Base-by-base conservation (phyloP, 1,139 yeast species). In the Magnusiomyces ingens region DNA sequence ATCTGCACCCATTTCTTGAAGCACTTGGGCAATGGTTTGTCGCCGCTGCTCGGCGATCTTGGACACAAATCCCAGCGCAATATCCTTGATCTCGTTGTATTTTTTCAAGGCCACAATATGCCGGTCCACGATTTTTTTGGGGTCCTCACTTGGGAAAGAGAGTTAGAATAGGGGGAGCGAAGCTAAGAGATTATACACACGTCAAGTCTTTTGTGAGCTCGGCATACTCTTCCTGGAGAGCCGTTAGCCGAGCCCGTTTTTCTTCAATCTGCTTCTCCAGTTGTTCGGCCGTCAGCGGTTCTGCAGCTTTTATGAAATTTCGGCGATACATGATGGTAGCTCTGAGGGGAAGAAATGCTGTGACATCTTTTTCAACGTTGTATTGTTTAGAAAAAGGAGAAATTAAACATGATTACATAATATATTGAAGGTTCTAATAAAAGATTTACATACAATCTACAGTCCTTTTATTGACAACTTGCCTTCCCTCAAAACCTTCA, bases 1-100 rank as follows among this genome's bases (percentile, higher is more conserved):
- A 13, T 50, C 49, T 17, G 51, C 53, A 1, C 49, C 51, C 57
- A 54, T 54, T 43, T 54, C 57, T 4, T 47, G 40, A 54, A 54
- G 46, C 10, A 54, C 51, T 22, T 52, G 48, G 11, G 48, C 29
- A 35, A 54, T 54, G 6, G 57, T 54, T n/a, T 49, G 40, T 17
- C 52, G 48, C n/a, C 53, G 21, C 22, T 49, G 52, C 17, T 54
- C 55, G 2, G 57, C 54, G 35, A 54, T 54, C 37, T 54, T 54
- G 19, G 55, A 52, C 21, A 52, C 51, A 42, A 54, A 49, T 11
- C 46, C 49, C 8, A 50, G 51, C 1, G 55, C 55, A 10, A 48
- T 29, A 32, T 54, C 57, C 21, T 48, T 52, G 15, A 52, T 52
- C 26, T 54, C 57, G 26, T 54, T 54, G 42, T 54, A 54, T 3